Evolutionary conservation across 495 filamentous ascomycete genomes (phyloP).

Genomic region (Corynascus novoguineensis): DNA sequence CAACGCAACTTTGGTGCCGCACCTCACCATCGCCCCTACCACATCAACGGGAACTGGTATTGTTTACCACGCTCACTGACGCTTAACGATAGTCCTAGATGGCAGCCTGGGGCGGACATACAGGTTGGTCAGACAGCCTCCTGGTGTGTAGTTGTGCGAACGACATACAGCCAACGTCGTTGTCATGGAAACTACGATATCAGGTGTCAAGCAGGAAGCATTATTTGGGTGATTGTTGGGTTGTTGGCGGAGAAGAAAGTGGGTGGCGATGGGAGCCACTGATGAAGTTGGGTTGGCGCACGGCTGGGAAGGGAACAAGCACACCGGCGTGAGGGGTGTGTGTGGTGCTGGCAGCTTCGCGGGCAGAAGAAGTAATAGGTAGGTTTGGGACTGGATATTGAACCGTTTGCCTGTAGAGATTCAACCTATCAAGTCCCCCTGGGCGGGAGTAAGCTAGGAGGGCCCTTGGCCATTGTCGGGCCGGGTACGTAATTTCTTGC

Average conservation of each 20-base stretch:
- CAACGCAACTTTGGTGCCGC: not conserved
- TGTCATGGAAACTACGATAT: not conserved
- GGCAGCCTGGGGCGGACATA: too few species aligned
- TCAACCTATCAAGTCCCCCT: constrained; percentile 30
- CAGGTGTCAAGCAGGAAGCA: not conserved
- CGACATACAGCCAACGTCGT: not conserved
- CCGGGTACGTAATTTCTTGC: constrained; percentile 35
- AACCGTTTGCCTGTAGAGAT: constrained; percentile 14
- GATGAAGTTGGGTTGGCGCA: constrained; percentile 1
- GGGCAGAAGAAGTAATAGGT: constrained; percentile 10
- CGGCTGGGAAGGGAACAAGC: not conserved
- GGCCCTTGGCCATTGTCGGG: constrained; percentile 22
- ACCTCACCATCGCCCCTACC: constrained; percentile 1
- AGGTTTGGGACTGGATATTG: constrained; percentile 8
- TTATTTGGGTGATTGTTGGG: not conserved
- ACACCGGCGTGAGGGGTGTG: not conserved
- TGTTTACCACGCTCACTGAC: not conserved
- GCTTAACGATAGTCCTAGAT: not conserved
- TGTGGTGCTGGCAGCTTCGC: constrained; percentile 1
- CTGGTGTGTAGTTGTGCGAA: not conserved
- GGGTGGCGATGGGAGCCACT: constrained; percentile 5
- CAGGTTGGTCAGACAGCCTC: not conserved
- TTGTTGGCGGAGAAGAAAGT: not conserved
- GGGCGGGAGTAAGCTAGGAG: constrained; percentile 18
- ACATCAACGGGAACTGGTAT: not conserved